Evolutionary conservation across 495 filamentous ascomycete species (phyloP), one percentile per base, ranked within the genome.

Genomic region (Oleoguttula mirabilis): DNA sequence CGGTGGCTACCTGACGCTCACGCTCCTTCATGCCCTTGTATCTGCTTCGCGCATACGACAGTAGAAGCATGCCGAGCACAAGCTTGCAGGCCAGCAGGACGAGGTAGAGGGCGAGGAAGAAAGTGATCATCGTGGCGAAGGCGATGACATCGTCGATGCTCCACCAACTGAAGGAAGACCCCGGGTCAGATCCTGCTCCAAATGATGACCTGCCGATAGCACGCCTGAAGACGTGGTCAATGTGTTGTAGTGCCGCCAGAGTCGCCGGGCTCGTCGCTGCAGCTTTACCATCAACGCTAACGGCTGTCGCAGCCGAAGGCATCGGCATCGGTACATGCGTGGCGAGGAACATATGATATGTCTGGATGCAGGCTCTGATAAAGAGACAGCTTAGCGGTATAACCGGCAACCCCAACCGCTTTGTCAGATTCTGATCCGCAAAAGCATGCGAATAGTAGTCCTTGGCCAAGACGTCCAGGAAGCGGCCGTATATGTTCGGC

Each of bases 381-480:
- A 96, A 96, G 39, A 99, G 81, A 53, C 85, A 94, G 4, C 86
- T 83, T 12, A 99, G 67, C 0, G 90, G 90, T 37, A 99, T 77
- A 21, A 99, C 79, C 0, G 90, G 90, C 1, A 99, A 72, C 20
- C 90, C 90, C 11, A 99, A 71, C 14, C 90, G 79, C 37, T 85
- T 82, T 7, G 84, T 94, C 1, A 99, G 68, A 43, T 82, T 86
- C 40, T 84, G 88, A 32, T 93, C 82, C 0, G 79, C 77, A 56
- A 95, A 96, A 8, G 92, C 90, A 56, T 94, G 87, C 2, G 87
- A 86, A 58, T 96, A 96, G 62, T 99, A 99, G 52, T 99, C 90
- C 57, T 94, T 95, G 34, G 86, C 85, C 12, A 96, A 67, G 2
- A 96, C 78, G 55, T 99, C 90, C 11, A 95, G 67, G 59, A 90